These are phyloP conservation scores for Tolypocladium sp. DNA, from an alignment of 2,329 filamentous ascomycete species.

Conservation along the genomic window DNA sequence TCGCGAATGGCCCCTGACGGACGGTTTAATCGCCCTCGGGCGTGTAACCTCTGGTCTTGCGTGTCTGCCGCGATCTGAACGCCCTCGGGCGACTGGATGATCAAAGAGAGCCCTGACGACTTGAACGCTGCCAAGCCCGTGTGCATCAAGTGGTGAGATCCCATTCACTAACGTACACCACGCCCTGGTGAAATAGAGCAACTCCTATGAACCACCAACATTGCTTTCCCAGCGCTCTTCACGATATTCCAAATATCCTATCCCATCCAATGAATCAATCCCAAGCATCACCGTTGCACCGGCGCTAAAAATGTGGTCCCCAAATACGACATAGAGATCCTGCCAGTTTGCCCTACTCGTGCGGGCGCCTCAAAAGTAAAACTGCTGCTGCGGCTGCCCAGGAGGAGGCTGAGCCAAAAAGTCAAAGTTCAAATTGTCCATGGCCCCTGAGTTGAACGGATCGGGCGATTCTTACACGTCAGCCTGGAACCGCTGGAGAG, in stretches of 20 bases:
- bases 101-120: slow-evolving; percentile 33
- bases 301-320: background rate
- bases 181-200: background rate
- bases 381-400: slow-evolving; percentile 48
- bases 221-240: slow-evolving; percentile 4
- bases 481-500: slow-evolving; percentile 1
- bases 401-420: slow-evolving; percentile 51
- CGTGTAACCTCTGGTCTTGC: slow-evolving; percentile 28
- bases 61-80: slow-evolving; percentile 27
- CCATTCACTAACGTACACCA: background rate
- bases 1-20: slow-evolving; percentile 13
- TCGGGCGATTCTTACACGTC: slow-evolving; percentile 43
- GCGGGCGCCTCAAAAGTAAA: slow-evolving; percentile 37
- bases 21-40: slow-evolving; percentile 18
- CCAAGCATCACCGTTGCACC: background rate
- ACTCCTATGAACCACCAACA: too few species aligned
- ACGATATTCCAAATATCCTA: too few species aligned
- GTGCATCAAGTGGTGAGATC: background rate
- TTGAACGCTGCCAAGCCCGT: background rate
- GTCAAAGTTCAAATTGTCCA: slow-evolving; percentile 51
- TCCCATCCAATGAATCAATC: background rate
- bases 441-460: slow-evolving; percentile 42
- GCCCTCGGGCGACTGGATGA: slow-evolving; percentile 33
- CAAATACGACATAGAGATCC: background rate
- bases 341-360: background rate